Evolutionary conservation across 2,329 filamentous ascomycete genomes (phyloP), one percentile per base, ranked within the genome.

Genomic region (Septoria petroselini): DNA sequence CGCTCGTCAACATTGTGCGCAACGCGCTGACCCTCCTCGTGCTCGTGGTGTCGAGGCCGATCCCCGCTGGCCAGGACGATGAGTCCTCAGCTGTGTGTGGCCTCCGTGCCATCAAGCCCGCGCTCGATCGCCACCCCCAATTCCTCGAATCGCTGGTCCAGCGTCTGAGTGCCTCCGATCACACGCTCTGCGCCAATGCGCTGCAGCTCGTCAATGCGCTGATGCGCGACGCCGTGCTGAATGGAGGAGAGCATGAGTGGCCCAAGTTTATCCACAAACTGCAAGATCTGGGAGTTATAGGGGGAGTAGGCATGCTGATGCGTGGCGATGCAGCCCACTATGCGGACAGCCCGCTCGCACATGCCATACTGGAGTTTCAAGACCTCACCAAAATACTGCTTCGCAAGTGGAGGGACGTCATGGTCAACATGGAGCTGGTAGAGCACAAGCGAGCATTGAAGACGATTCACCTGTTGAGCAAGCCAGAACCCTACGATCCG

Each of bases 1-100:
- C 91, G 18, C 80, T 98, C 54, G 93, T 98, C 71, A 98, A 98
- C 68, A 96, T 97, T 65, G 82, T 98, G 53, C 83, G 93, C 57
- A 93, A 93, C 63, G 91, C 91, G 64, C 95, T 98, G 87, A 91
- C 90, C 39, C 94, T 98, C 54, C 80, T 98, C 48, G 91, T 95
- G 39, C 89, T 91, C 9, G 85, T 97, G 50, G 91, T 98, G 44
- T 86, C 89, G 55, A 86, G 94, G 70, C 89, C 90, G 21, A 83
- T 63, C 30, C 52, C 41, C 12, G 50, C 47, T 35, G 54, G 45
- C 14, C 53, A 88, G 65, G 62, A 68, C 42, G 72, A 76, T 5
- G 71, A 78, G 50, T 79, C 83, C 2, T 82, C 82, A 2, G 82
- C 83, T 15, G 78, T 80, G 14, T 94, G 89, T 68, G 93, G 93